Evolutionary conservation across 2,329 filamentous ascomycete genomes (phyloP).

Genomic region (Hirsutella rhossiliensis): DNA sequence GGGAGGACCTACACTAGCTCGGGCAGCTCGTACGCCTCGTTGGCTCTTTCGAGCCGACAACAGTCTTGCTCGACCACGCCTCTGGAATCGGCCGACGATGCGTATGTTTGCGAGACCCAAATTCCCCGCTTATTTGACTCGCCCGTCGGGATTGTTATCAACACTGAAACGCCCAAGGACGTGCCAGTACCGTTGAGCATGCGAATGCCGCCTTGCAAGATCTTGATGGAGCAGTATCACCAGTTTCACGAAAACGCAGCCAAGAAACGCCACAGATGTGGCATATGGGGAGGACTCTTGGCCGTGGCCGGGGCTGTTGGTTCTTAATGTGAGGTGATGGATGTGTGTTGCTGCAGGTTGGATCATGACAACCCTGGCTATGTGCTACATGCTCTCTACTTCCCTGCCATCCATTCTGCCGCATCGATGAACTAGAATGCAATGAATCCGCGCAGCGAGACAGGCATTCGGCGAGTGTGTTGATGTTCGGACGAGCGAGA

Average conservation of each 20-base stretch:
- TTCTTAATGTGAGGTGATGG: no score
- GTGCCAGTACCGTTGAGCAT: constrained; percentile 10
- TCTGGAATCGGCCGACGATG: constrained; percentile 29
- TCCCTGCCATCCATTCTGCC: no score
- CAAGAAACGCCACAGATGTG: constrained; percentile 38
- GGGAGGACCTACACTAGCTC: constrained; percentile 37
- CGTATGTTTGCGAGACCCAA: background rate
- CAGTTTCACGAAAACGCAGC: constrained; percentile 32
- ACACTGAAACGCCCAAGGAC: constrained; percentile 18
- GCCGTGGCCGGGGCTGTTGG: constrained; percentile 28
- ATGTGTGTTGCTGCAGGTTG: no score
- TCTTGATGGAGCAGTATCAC: constrained; percentile 38
- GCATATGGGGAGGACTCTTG: constrained; percentile 43
- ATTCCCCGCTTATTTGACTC: constrained; percentile 37
- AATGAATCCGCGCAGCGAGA: no score
- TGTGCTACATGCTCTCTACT: no score
- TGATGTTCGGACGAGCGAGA: no score
- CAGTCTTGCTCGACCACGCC: constrained; percentile 40
- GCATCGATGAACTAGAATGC: no score
- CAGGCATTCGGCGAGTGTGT: no score
- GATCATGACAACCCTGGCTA: no score
- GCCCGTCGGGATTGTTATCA: constrained; percentile 32
- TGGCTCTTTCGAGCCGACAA: constrained; percentile 33
- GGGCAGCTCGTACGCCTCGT: constrained; percentile 36
- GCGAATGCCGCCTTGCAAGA: constrained; percentile 41